These are phyloP conservation scores for Botryobasidium botryosum DNA, from an alignment of 768 basidiomycete species.

Conservation along the genomic window DNA sequence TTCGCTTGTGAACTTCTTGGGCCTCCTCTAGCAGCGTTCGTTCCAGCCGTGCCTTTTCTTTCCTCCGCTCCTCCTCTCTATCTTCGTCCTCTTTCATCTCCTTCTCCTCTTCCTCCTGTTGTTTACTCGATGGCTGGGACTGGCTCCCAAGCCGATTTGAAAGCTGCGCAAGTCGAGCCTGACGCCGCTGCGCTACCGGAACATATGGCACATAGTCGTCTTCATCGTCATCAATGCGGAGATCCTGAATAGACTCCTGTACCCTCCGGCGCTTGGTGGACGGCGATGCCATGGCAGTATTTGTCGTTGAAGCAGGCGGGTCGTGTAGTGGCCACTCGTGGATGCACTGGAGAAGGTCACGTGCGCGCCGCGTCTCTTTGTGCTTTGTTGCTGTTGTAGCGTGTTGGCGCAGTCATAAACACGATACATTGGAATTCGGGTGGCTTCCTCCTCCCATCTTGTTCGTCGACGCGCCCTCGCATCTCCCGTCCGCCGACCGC, in stretches of 20 bases:
- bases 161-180: constrained; percentile 63
- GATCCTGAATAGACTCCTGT: background rate
- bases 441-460: too few species aligned
- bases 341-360: too few species aligned
- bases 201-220: constrained; percentile 71
- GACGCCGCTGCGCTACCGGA: constrained; percentile 69
- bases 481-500: too few species aligned
- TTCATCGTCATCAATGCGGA: constrained; percentile 28
- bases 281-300: too few species aligned
- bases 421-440: too few species aligned
- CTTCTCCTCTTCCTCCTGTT: constrained; percentile 34
- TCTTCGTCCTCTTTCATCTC: constrained; percentile 51
- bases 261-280: constrained; percentile 8
- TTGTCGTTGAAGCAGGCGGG: too few species aligned
- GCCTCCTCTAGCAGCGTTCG: constrained; percentile 82
- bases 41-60: constrained; percentile 66
- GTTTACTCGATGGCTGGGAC: constrained; percentile 30
- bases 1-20: constrained; percentile 79
- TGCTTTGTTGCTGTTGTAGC: too few species aligned
- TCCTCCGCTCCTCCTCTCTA: constrained; percentile 56
- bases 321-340: too few species aligned
- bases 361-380: too few species aligned
- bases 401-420: too few species aligned
- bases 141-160: constrained; percentile 37
- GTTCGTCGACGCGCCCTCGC: too few species aligned